Evolutionary conservation across 257 asterid species (phyloP), one percentile per base, ranked within the genome.

Genomic region (Buddleja alternifolia): DNA sequence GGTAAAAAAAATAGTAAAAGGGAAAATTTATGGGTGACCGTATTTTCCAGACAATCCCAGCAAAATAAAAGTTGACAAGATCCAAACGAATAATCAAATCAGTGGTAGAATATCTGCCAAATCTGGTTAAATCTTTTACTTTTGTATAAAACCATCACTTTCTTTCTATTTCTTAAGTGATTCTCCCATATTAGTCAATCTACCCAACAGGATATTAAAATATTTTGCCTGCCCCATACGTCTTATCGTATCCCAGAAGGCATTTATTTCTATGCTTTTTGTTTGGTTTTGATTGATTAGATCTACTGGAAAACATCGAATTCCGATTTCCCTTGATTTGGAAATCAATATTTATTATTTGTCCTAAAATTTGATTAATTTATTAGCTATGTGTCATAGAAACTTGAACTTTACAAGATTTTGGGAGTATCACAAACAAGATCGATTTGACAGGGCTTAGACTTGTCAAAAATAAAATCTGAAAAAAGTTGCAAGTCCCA

Each of bases 211-310:
- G 0, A 19, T 15, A 72, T 21, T 34, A 60, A 36, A 71, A 48
- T 20, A 40, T 32, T 52, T 69, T 54, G 73, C 41, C 44, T 64
- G 55, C 5, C 46, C 58, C 46, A 50, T 70, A 70, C 64, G 76
- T 78, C 63, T 66, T 48, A 37, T 75, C 72, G 66, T 41, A 51
- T 61, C 37, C 52, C 40, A 42, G n/a, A 70, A 8, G 2, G 2
- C 21, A 77, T 68, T 68, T 47, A 77, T 77, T 68, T 62, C 23
- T 59, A 58, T 73, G 76, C 79, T 56, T 78, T 77, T 57, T 73
- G 73, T 73, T 64, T 69, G 78, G 59, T 41, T 63, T 51, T 48
- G 60, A 73, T 63, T 48, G 41, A 55, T 61, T 25, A 62, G 51
- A 54, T 77, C 34, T 47, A 7, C 1, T 42, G 6, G 59, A 1